These are phyloP conservation scores for Neonectria hederae DNA, from an alignment of 2,329 filamentous ascomycete genomes.

Conservation along the genomic window DNA sequence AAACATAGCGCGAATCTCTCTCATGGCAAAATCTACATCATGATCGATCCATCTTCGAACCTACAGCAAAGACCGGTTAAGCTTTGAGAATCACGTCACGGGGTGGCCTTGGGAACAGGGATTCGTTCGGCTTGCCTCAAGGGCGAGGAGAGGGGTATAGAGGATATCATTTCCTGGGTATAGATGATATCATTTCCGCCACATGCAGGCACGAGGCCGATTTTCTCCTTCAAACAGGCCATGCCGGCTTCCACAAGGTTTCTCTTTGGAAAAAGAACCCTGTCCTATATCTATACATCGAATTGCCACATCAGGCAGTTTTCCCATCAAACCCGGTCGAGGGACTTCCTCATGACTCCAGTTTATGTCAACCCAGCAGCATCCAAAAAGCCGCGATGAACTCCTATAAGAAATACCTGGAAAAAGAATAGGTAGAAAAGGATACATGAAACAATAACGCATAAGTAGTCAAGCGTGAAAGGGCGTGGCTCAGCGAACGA, in stretches of 20 bases:
- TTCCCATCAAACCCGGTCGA: conserved; percentile 9
- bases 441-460: conserved; percentile 19
- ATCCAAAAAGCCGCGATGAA: conserved; percentile 36
- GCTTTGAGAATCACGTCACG: not conserved
- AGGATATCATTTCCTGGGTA: no score
- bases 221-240: not conserved
- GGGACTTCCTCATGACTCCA: conserved; percentile 19
- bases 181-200: conserved; percentile 13
- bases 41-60: not conserved
- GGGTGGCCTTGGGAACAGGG: not conserved
- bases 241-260: not conserved
- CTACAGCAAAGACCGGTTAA: not conserved
- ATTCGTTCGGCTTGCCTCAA: not conserved
- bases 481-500: conserved; percentile 52
- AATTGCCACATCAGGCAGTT: not conserved
- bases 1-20: conserved; percentile 11
- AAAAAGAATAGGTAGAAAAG: conserved; percentile 21
- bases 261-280: not conserved
- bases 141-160: not conserved
- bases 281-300: conserved; percentile 13
- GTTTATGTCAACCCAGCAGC: conserved; percentile 35
- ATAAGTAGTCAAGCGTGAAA: conserved; percentile 16
- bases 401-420: conserved; percentile 26
- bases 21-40: conserved; percentile 10
- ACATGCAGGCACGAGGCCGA: not conserved